Evolutionary conservation across 2,329 filamentous ascomycete genomes (phyloP).

Genomic region (Colletotrichum endophyticum): DNA sequence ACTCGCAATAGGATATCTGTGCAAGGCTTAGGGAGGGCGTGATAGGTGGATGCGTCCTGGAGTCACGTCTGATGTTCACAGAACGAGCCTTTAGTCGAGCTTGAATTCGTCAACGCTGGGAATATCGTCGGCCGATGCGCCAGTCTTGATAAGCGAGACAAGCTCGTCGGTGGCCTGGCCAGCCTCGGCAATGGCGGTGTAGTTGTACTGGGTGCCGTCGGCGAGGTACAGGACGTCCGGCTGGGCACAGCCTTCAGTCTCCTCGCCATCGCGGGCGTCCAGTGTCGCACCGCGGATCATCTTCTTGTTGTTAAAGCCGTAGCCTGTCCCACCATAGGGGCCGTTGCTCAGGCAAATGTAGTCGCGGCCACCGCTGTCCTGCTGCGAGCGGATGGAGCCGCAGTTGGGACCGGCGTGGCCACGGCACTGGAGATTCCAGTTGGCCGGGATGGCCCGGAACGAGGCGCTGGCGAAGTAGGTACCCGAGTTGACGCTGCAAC

Average conservation of each 20-base stretch:
- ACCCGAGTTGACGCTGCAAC: conserved; percentile 5
- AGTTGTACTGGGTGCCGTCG: conserved; percentile 16
- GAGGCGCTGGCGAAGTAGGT: conserved; percentile 1
- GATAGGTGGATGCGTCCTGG: background rate
- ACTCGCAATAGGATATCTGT: background rate
- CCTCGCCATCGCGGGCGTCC: background rate
- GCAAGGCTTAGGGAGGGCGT: background rate
- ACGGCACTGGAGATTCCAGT: background rate
- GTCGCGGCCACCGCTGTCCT: background rate
- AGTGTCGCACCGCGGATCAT: conserved; percentile 8
- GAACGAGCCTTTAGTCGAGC: background rate
- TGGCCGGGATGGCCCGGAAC: conserved; percentile 1
- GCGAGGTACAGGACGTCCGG: conserved; percentile 6
- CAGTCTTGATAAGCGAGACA: background rate
- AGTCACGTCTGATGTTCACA: background rate
- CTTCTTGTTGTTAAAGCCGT: conserved; percentile 2
- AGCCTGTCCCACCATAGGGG: background rate
- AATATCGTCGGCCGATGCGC: conserved; percentile 1
- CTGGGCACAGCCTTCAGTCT: background rate
- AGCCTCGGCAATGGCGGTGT: conserved; percentile 6
- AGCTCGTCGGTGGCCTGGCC: background rate
- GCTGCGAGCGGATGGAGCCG: background rate
- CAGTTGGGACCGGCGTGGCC: conserved; percentile 5
- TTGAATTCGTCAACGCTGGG: background rate
- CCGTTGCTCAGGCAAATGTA: conserved; percentile 1